Conservation (phyloP, 371 early-diverging fungal species). For the Rhizopus microsporus region DNA sequence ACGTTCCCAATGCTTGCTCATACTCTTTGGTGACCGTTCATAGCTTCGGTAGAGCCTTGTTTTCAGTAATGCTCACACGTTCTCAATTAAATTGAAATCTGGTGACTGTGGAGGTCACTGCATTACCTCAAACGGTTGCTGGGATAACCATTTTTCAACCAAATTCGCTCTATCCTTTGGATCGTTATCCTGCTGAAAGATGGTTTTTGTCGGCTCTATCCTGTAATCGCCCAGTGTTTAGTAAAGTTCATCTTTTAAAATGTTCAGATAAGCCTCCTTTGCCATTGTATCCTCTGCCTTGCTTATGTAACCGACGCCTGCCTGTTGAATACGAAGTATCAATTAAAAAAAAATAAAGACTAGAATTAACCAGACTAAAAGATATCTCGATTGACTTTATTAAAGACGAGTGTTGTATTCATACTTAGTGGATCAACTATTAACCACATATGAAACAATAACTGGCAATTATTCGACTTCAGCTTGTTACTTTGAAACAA, state of each 20-base stretch:
- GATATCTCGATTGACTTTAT: too few relatives aligned
- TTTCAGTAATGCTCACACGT: constrained; percentile 17
- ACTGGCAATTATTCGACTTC: too few relatives aligned
- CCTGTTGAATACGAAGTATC: too few relatives aligned
- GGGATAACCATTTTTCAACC: constrained; percentile 11
- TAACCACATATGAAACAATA: too few relatives aligned
- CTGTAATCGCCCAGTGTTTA: background rate
- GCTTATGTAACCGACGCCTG: constrained; percentile 10
- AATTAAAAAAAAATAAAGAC: too few relatives aligned
- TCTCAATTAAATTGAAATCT: constrained; percentile 40
- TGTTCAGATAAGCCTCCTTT: constrained; percentile 20
- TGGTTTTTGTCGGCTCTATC: background rate
- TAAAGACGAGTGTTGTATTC: too few relatives aligned
- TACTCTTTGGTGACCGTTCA: constrained; percentile 5
- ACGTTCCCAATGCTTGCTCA: constrained; percentile 15
- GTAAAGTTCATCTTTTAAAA: constrained; percentile 17
- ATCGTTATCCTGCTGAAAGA: constrained; percentile 37
- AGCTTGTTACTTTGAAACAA: too few relatives aligned
- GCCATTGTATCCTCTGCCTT: constrained; percentile 24
- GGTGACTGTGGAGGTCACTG: constrained; percentile 38
- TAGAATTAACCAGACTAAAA: too few relatives aligned
- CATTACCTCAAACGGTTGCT: constrained; percentile 17
- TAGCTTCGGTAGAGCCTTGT: constrained; percentile 4
- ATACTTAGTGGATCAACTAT: too few relatives aligned
- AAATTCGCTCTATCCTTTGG: constrained; percentile 27